phyloP scores from a whole-genome alignment of 2,329 filamentous ascomycete genomes.

The Elsinoe ampelina region DNA sequence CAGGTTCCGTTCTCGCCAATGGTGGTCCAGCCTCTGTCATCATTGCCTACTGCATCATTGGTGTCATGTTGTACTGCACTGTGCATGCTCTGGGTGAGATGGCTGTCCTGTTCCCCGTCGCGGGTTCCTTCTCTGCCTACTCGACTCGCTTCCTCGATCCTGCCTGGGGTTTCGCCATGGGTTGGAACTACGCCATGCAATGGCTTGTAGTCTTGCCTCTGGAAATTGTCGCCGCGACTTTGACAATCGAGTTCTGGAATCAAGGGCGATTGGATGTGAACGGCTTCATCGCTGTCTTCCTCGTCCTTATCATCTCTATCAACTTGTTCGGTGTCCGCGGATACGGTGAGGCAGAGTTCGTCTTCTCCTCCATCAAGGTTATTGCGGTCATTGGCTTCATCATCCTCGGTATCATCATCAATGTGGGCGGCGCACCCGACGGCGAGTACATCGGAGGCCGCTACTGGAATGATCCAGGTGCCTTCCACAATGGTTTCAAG shows the following conservation, averaged over 20 bases:
- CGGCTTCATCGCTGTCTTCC: conserved; percentile 25
- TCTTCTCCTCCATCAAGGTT: conserved; percentile 29
- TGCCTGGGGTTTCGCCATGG: conserved; percentile 30
- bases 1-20: conserved; percentile 24
- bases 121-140: conserved; percentile 29
- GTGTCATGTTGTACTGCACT: conserved; percentile 27
- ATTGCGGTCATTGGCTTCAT: conserved; percentile 52
- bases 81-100: conserved; percentile 29
- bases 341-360: conserved; percentile 30
- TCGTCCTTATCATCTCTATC: conserved; percentile 25
- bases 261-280: conserved; percentile 16
- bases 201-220: conserved; percentile 28
- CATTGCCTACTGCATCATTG: conserved; percentile 25
- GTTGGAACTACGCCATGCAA: conserved; percentile 29
- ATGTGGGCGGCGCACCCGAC: conserved; percentile 39
- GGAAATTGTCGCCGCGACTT: conserved; percentile 26
- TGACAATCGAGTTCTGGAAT: conserved; percentile 28
- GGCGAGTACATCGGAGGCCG: conserved; percentile 50
- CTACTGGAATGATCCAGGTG: conserved; percentile 34
- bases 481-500: conserved; percentile 51
- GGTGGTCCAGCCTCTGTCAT: conserved; percentile 29
- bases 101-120: conserved; percentile 28
- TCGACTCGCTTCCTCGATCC: conserved; percentile 28
- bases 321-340: conserved; percentile 27
- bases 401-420: conserved; percentile 52